A percentile compares a stretch with the other conserved stretches of the same genome.
phyloP scores from a whole-genome alignment of 2,329 filamentous ascomycete species.

The Penicillium griseofulvum region DNA sequence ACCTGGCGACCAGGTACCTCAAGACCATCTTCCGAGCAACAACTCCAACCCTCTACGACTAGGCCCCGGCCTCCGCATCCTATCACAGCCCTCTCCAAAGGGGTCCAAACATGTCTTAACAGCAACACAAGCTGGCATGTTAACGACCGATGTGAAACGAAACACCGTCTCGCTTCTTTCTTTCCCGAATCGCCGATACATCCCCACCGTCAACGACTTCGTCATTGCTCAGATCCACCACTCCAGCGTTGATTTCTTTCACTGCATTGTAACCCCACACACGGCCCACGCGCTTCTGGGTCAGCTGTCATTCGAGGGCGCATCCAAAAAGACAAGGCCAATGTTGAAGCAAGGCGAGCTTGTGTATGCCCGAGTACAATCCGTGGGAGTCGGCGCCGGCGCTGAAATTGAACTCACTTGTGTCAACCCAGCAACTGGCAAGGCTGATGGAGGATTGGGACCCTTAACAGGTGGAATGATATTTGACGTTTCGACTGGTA shows the following conservation, averaged over 20 bases:
- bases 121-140: slow-evolving; percentile 36
- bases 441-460: slow-evolving; percentile 84
- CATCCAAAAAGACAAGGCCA: slow-evolving; percentile 87
- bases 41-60: slow-evolving; percentile 70
- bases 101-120: slow-evolving; percentile 47
- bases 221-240: slow-evolving; percentile 84
- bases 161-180: slow-evolving; percentile 38
- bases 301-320: slow-evolving; percentile 88
- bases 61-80: slow-evolving; percentile 78
- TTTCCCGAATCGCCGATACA: slow-evolving; percentile 60
- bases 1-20: slow-evolving; percentile 74
- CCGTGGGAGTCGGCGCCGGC: slow-evolving; percentile 74
- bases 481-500: slow-evolving; percentile 73
- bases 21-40: slow-evolving; percentile 63
- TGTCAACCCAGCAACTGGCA: slow-evolving; percentile 80
- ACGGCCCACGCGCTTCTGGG: slow-evolving; percentile 68
- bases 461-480: slow-evolving; percentile 82
- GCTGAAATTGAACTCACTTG: slow-evolving; percentile 91
- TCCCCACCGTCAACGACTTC: slow-evolving; percentile 75
- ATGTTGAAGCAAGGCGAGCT: slow-evolving; percentile 70
- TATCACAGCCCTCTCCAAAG: slow-evolving; percentile 68
- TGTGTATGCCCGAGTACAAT: slow-evolving; percentile 81
- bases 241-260: slow-evolving; percentile 72
- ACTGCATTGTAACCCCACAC: slow-evolving; percentile 69
- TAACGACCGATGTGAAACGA: slow-evolving; percentile 41